These are phyloP conservation scores for Fusarium sp. DNA, from an alignment of 2,329 filamentous ascomycete genomes.

Conservation along the genomic window DNA sequence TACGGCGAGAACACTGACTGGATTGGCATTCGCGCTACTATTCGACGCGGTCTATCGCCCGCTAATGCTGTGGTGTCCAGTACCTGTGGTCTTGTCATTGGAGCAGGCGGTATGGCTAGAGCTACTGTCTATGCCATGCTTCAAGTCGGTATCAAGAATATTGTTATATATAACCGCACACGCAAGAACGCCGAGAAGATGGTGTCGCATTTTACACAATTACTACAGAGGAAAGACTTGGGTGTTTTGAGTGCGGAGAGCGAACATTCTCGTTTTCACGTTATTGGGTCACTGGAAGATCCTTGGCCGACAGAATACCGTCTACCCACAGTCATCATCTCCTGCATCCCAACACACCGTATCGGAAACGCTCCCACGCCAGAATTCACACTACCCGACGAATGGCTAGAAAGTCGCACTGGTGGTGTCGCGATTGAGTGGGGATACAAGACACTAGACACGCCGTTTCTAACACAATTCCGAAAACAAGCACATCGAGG, in stretches of 20 bases:
- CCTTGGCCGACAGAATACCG: constrained; percentile 73
- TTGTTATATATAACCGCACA: constrained; percentile 80
- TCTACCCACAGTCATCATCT: constrained; percentile 78
- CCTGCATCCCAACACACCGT: constrained; percentile 78
- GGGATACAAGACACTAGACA: constrained; percentile 79
- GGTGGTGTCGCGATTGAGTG: constrained; percentile 82
- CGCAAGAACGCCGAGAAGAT: constrained; percentile 73
- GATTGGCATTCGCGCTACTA: constrained; percentile 80
- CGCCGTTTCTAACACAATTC: constrained; percentile 76
- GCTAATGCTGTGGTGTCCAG: constrained; percentile 71
- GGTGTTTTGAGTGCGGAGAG: constrained; percentile 57
- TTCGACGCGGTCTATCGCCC: constrained; percentile 77
- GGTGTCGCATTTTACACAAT: constrained; percentile 74
- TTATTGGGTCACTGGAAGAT: constrained; percentile 68
- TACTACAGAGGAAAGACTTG: constrained; percentile 59
- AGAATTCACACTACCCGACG: constrained; percentile 74
- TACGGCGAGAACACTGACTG: constrained; percentile 87
- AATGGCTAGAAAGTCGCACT: constrained; percentile 78
- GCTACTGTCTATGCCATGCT: constrained; percentile 83
- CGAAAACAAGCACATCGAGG: constrained; percentile 68
- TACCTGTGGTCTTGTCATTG: constrained; percentile 69
- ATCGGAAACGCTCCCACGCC: constrained; percentile 73
- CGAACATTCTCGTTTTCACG: constrained; percentile 62
- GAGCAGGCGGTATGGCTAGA: constrained; percentile 80
- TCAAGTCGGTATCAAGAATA: constrained; percentile 79